Base-by-base conservation (phyloP, 2,329 filamentous ascomycete species). In the Mariannaea sp. region DNA sequence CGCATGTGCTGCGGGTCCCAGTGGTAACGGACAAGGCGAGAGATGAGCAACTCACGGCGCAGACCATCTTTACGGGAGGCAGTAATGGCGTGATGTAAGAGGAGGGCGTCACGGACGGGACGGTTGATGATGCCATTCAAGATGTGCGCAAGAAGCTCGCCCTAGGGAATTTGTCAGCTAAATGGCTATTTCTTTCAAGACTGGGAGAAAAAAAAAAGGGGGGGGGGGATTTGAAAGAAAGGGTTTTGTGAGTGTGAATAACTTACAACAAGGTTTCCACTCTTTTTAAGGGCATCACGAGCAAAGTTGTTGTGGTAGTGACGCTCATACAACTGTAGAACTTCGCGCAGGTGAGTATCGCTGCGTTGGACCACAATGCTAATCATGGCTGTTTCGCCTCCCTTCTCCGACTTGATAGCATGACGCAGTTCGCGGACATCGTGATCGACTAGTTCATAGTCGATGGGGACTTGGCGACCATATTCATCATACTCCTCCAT, bases 41-140 rank as follows among this genome's bases (percentile, higher is more conserved):
- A 92, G 59, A 96, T 95, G 44, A 99, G 83, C 42, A 97, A 77
- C 70, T 97, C 93, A 39, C 89, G 88, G 24, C 93, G 85, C 58
- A 92, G 79, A 47, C 82, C 73, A 67, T 93, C 89, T 58, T 83
- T 83, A 59, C 80, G 83, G 3, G 87, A 87, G 39, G 88, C 83
- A 16, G 86, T 88, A 60, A 97, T 85, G 2, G 94, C 93, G 75
- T 97, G 94, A 72, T 96, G 87, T 2, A 99, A 79, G 3, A 97
- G 85, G 30, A 97, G 81, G 3, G 93, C 91, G 71, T 97, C 94
- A 49, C 94, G 90, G 58, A 96, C 91, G 5, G 94, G 92, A 54
- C 89, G 89, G 76, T 97, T 97, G 76, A 97, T 96, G 52, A 96
- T 86, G 66, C 94, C 94, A 74, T 97, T 97, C 67, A 99, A 87